These are phyloP conservation scores for Tolypocladium ovalisporum DNA, from an alignment of 2,329 filamentous ascomycete genomes.

Conservation along the genomic window DNA sequence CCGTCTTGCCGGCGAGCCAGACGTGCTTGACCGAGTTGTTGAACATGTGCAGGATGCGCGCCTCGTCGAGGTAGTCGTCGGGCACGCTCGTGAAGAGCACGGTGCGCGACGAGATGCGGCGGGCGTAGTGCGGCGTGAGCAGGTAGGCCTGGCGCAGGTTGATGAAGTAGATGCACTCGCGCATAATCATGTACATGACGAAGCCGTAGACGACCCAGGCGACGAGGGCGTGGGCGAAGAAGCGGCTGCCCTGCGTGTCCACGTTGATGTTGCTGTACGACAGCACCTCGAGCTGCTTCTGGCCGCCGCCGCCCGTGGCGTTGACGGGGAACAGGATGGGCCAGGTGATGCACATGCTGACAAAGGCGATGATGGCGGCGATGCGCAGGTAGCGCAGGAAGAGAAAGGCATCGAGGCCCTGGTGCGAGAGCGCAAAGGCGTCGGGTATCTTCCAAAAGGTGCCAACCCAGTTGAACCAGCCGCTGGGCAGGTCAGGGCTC, in stretches of 20 bases:
- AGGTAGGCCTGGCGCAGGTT: slow-evolving; percentile 90
- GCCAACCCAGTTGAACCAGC: slow-evolving; percentile 50
- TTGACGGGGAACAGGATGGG: slow-evolving; percentile 78
- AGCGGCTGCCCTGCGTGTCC: slow-evolving; percentile 47
- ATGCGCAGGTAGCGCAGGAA: slow-evolving; percentile 80
- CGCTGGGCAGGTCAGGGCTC: slow-evolving; percentile 42
- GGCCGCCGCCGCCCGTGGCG: slow-evolving; percentile 60
- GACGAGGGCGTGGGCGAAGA: slow-evolving; percentile 72
- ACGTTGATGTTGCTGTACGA: slow-evolving; percentile 31
- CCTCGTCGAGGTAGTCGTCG: slow-evolving; percentile 60
- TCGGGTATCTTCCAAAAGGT: slow-evolving; percentile 57
- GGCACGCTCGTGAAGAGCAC: slow-evolving; percentile 90
- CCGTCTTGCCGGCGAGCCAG: slow-evolving; percentile 71
- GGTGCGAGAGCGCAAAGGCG: slow-evolving; percentile 72
- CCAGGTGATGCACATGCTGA: slow-evolving; percentile 74
- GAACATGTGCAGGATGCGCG: slow-evolving; percentile 65
- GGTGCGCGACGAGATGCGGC: slow-evolving; percentile 78
- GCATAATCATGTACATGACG: slow-evolving; percentile 77
- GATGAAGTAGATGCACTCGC: slow-evolving; percentile 88
- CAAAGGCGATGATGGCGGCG: slow-evolving; percentile 63
- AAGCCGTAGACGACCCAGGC: slow-evolving; percentile 81
- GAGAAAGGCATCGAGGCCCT: slow-evolving; percentile 80
- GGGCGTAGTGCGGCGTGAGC: slow-evolving; percentile 72
- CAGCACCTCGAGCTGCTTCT: slow-evolving; percentile 48
- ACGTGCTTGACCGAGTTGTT: slow-evolving; percentile 68